A percentile compares a stretch with the other conserved stretches of the same genome.
Conservation (phyloP, 768 basidiomycete species). For the Lactifluus hygrophoroides region DNA sequence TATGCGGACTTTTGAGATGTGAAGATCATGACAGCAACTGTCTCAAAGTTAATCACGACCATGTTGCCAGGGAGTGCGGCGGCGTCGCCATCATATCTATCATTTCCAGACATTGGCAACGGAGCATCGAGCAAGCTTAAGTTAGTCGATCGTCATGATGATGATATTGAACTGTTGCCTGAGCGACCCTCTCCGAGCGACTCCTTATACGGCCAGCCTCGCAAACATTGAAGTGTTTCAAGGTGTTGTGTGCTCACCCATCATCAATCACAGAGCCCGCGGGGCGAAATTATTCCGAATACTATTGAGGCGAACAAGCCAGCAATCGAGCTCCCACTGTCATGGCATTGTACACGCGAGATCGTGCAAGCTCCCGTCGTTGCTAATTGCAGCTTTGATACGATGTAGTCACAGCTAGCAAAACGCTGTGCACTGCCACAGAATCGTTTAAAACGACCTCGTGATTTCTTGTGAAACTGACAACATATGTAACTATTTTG, state of each 20-base stretch:
- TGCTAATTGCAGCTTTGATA: too few species aligned
- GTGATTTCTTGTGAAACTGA: too few species aligned
- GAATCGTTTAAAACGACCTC: too few species aligned
- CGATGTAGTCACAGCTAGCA: too few species aligned
- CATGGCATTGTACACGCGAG: too few species aligned
- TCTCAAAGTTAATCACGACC: not conserved
- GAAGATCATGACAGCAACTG: conserved; percentile 1
- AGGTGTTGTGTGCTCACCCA: not conserved
- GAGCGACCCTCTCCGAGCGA: not conserved
- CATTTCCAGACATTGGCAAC: not conserved
- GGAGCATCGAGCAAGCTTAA: not conserved
- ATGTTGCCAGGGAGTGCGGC: conserved; percentile 1
- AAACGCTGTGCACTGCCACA: too few species aligned
- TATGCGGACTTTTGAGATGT: not conserved
- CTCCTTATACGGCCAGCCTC: not conserved
- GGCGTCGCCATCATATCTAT: not conserved
- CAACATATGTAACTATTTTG: too few species aligned
- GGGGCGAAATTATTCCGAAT: not conserved
- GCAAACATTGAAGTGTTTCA: not conserved
- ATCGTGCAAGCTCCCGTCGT: too few species aligned
- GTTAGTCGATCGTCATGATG: not conserved
- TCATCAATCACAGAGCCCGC: too few species aligned
- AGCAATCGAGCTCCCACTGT: too few species aligned
- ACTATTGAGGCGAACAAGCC: too few species aligned
- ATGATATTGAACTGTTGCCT: not conserved